A percentile compares a stretch with the other conserved stretches of the same genome.
Conservation (phyloP, 305 asterid species). For the Fraxinus dipetala region DNA sequence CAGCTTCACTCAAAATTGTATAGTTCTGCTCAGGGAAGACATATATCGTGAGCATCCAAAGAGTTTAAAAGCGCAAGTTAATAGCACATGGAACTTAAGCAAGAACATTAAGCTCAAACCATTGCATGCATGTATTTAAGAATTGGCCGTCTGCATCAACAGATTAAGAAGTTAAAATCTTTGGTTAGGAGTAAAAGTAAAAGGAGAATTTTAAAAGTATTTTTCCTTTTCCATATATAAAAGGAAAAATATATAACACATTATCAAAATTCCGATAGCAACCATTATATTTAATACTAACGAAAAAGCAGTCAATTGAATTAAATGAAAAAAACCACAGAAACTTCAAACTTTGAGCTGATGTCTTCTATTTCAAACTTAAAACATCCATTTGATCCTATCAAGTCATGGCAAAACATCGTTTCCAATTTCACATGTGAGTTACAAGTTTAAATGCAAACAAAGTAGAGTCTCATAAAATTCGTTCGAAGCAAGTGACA, state of each 20-base stretch:
- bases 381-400: not conserved
- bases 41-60: conserved; percentile 14
- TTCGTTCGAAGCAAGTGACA: not conserved
- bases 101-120: not conserved
- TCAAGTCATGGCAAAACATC: conserved; percentile 3
- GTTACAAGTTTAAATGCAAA: conserved; percentile 6
- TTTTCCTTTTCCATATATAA: not conserved
- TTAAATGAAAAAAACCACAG: not conserved
- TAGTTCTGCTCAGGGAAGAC: conserved; percentile 47
- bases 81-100: not conserved
- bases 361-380: conserved; percentile 3
- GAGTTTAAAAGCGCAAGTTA: conserved; percentile 14
- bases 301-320: not conserved
- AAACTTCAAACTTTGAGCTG: conserved; percentile 16
- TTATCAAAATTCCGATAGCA: not conserved
- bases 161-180: conserved; percentile 6
- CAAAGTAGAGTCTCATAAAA: not conserved
- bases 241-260: not conserved
- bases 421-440: conserved; percentile 7
- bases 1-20: conserved; percentile 74
- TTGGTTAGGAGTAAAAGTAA: conserved; percentile 11
- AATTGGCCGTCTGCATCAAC: not conserved
- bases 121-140: conserved; percentile 11
- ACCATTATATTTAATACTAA: not conserved
- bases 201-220: not conserved